These are phyloP conservation scores for Camelina neglecta DNA, from an alignment of 345 rosid genomes.

Conservation along the genomic window DNA sequence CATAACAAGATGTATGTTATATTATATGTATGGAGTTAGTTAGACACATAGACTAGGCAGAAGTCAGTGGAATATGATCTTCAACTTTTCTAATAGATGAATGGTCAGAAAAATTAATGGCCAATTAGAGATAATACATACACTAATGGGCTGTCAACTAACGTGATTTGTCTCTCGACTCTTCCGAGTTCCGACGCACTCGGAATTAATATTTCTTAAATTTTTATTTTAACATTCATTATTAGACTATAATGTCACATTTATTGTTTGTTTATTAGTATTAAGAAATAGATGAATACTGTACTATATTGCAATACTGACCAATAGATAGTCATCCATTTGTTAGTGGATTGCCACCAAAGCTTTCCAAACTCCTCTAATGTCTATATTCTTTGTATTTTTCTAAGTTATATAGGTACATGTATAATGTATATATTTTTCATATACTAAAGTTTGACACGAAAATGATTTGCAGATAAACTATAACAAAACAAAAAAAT, in stretches of 20 bases:
- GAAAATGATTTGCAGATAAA: conserved; percentile 19
- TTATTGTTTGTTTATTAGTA: conserved; percentile 5
- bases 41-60: neutral
- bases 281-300: neutral
- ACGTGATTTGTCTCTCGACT: conserved; percentile 35
- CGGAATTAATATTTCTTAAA: conserved; percentile 18
- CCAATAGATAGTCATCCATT: conserved; percentile 9
- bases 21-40: too few relatives aligned
- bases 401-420: neutral
- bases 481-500: neutral
- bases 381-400: conserved; percentile 24
- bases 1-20: neutral
- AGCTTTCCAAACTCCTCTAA: conserved; percentile 26
- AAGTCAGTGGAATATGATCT: conserved; percentile 34
- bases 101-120: conserved; percentile 40
- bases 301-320: conserved; percentile 16
- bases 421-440: neutral
- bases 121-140: conserved; percentile 22
- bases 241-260: conserved; percentile 16
- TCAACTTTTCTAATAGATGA: conserved; percentile 27
- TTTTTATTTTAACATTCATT: conserved; percentile 24
- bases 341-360: conserved; percentile 39
- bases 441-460: neutral
- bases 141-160: conserved; percentile 33
- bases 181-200: conserved; percentile 41